Percentiles rank a stretch among this genome's conserved stretches.
These are phyloP conservation scores for Hygrophorus russula DNA, from an alignment of 768 basidiomycete genomes.

Conservation along the genomic window DNA sequence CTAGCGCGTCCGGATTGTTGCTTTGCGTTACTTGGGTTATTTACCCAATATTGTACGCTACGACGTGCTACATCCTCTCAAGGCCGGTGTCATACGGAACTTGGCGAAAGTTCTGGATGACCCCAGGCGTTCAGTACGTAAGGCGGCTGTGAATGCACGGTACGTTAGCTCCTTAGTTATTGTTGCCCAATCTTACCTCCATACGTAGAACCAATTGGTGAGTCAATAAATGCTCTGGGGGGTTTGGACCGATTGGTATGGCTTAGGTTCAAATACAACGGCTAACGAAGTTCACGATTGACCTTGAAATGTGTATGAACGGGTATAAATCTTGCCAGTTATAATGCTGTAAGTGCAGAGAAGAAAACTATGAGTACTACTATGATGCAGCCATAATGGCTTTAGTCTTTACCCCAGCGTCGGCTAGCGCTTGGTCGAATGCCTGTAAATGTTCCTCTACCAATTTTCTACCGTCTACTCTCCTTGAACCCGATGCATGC, in stretches of 20 bases:
- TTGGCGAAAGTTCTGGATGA: constrained; percentile 78
- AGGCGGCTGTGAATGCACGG: constrained; percentile 80
- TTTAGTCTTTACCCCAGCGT: constrained; percentile 66
- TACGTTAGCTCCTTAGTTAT: constrained; percentile 11
- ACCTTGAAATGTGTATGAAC: constrained; percentile 5
- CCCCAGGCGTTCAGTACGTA: constrained; percentile 73
- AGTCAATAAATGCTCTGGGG: constrained; percentile 1
- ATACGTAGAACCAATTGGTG: constrained; percentile 36
- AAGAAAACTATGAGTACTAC: not conserved
- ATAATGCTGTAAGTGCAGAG: constrained; percentile 17
- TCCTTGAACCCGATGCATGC: constrained; percentile 20
- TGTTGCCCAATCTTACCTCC: constrained; percentile 3
- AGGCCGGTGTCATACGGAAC: constrained; percentile 59
- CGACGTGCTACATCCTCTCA: constrained; percentile 74
- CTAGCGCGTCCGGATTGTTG: constrained; percentile 66
- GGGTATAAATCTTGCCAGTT: constrained; percentile 9
- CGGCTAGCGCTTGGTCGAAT: constrained; percentile 60
- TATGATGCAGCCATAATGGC: constrained; percentile 69
- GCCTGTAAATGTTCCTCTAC: constrained; percentile 73
- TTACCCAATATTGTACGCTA: constrained; percentile 74
- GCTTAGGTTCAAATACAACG: constrained; percentile 49
- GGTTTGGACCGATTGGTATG: no score
- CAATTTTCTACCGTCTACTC: constrained; percentile 57
- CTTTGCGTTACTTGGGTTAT: constrained; percentile 62
- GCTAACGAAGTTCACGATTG: constrained; percentile 20